Evolutionary conservation across 495 filamentous ascomycete species (phyloP), one percentile per base, ranked within the genome.

Genomic region (Neurospora tetraspora): DNA sequence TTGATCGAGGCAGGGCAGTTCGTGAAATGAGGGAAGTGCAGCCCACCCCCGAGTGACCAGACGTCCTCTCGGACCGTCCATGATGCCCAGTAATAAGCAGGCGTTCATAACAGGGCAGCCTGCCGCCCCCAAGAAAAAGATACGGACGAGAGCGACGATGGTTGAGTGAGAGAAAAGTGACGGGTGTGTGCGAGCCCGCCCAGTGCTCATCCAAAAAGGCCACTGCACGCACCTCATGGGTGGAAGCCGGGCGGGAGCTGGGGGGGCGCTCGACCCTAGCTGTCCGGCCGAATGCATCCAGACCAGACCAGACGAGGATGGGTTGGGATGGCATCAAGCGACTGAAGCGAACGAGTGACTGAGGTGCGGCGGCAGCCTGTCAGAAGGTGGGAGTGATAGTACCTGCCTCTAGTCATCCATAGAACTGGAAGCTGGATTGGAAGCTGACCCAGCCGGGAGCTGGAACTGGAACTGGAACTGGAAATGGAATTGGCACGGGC

Each of bases 241-340:
- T 10, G 23, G 23, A 34, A 61, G 23, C 53, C 53, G 45, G 45
- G 45, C 45, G 45, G 20, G 20, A 53, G 11, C 45, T 23, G 53
- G 53, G 34, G 34, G 34, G 5, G 53, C 27, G 53, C 12, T 61
- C 27, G 27, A 61, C 27, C 53, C 23, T 36, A 36, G 34, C 34
- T 34, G 23, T 61, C 27, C 53, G 45, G 6, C 53, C 27, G 53
- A 61, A 61, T 65, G 53, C 53, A 18, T 27, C n/a, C 70, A 71
- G 72, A 71, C 61, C 42, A 70, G 68, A 70, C 68, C 70, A 73
- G 42, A 68, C 47, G 31, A 39, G 20, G 38, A 16, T 12, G 65
- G 47, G 23, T 16, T 61, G 23, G 47, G 11, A 31, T 61, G 53
- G 23, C 53, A 59, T 59, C 47, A 4, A 61, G 4, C 47, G 16